These are phyloP conservation scores for Plasmodium gallinaceum DNA, from an alignment of 169 alveolate species.

Conservation along the genomic window DNA sequence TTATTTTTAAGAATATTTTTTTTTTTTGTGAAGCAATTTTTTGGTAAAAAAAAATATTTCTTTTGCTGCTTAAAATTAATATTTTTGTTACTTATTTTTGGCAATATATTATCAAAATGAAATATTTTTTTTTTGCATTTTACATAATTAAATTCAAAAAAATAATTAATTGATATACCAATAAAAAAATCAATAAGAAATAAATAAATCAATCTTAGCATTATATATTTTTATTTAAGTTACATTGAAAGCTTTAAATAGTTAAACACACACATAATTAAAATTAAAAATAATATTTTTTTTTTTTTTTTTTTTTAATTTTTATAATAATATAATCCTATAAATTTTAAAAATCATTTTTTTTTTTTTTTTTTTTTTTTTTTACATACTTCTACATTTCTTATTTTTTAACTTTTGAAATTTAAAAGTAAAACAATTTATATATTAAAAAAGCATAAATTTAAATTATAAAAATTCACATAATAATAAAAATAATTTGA, in stretches of 20 bases:
- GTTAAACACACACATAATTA: neutral
- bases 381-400: neutral
- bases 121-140: constrained; percentile 17
- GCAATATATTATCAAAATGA: constrained; percentile 11
- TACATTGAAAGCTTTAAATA: neutral
- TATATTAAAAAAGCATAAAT: too few species aligned
- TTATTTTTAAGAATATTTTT: constrained; percentile 7
- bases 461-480: too few species aligned
- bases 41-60: constrained; percentile 35
- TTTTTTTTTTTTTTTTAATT: neutral
- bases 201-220: constrained; percentile 53
- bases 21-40: neutral
- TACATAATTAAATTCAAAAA: constrained; percentile 44
- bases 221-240: constrained; percentile 34
- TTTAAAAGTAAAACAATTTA: too few species aligned
- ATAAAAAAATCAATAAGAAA: constrained; percentile 41
- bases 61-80: constrained; percentile 14
- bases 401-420: too few species aligned
- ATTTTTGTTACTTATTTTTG: constrained; percentile 8
- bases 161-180: constrained; percentile 22
- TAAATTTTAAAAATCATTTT: neutral
- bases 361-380: neutral
- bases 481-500: too few species aligned
- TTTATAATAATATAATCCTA: neutral
- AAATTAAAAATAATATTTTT: neutral